Percentiles rank a stretch among this genome's conserved stretches.
Conservation (phyloP, 2,329 filamentous ascomycete genomes). For the Penicillium rolfsii region DNA sequence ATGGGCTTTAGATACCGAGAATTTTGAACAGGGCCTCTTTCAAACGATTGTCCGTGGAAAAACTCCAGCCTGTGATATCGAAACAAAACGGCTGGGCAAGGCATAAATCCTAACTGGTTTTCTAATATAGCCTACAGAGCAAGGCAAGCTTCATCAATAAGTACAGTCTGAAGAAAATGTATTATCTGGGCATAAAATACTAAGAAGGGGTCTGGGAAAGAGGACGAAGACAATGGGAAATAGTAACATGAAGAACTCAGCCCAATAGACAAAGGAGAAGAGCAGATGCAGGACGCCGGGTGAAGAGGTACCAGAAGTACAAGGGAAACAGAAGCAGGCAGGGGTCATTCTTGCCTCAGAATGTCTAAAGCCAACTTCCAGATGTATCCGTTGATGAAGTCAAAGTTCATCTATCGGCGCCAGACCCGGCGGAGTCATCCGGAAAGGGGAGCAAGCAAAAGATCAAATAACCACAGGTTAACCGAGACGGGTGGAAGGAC, state of each 20-base stretch:
- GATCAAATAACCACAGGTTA: conserved; percentile 27
- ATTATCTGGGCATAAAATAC: conserved; percentile 45
- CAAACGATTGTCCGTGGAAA: background rate
- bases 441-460: conserved; percentile 20
- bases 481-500: conserved; percentile 23
- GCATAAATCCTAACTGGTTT: background rate
- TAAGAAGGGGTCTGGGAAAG: conserved; percentile 27
- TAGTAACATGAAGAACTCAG: conserved; percentile 32
- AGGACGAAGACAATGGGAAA: conserved; percentile 25
- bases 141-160: conserved; percentile 10
- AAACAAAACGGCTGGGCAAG: background rate
- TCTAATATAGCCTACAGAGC: background rate
- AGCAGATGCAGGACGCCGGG: conserved; percentile 42
- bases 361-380: conserved; percentile 38
- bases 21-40: background rate
- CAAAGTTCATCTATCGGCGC: conserved; percentile 19
- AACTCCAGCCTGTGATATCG: background rate
- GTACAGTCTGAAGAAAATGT: conserved; percentile 27
- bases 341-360: conserved; percentile 33
- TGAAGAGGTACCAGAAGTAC: conserved; percentile 32
- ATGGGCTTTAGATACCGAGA: too few species aligned
- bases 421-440: conserved; percentile 13
- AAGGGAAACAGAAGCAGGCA: conserved; percentile 32
- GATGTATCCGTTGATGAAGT: conserved; percentile 27
- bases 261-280: conserved; percentile 31